Evolutionary conservation across 305 asterid genomes (phyloP), one percentile per base, ranked within the genome.

Genomic region (Solanum hybrid): DNA sequence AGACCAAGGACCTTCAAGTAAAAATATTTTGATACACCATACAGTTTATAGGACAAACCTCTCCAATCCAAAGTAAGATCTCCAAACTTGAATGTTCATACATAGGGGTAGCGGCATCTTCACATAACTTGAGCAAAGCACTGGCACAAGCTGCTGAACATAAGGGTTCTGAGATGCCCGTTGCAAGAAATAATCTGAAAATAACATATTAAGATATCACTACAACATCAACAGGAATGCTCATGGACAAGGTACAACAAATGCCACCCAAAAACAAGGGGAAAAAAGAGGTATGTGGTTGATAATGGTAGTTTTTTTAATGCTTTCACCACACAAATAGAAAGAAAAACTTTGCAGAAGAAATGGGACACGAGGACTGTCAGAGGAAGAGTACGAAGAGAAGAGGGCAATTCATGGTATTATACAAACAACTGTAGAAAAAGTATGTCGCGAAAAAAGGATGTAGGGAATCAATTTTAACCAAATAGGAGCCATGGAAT

Each of bases 41-140:
- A 89, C 57, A 90, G 80, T 51, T 57, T 57, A 31, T 31, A 91
- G 78, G 74, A 92, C 97, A 90, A 90, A 97, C 99, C 99, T 96
- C 96, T 90, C 95, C 98, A 31, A 97, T 94, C 99, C 99, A 97
- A 83, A 97, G 93, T 90, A 97, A 94, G 89, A 96, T 93, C 92
- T 97, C 99, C 95, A 97, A 93, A 94, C 94, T 94, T 87, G 98
- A 91, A 93, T 95, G 95, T 87, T 94, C 98, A 76, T 91, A 92
- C 96, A 97, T 92, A 88, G 92, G 80, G 22, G 92, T 79, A 91
- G 95, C 89, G 81, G 96, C 95, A 91, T 97, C 99, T 92, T 97
- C 99, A 86, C 98, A 96, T 87, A 95, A 92, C 92, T 96, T 97
- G 90, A 95, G 97, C 89, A 97, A 93, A 78, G 97, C 96, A 92